These are phyloP conservation scores for Didymella arachidicola DNA, from an alignment of 2,329 filamentous ascomycete species.

Conservation along the genomic window DNA sequence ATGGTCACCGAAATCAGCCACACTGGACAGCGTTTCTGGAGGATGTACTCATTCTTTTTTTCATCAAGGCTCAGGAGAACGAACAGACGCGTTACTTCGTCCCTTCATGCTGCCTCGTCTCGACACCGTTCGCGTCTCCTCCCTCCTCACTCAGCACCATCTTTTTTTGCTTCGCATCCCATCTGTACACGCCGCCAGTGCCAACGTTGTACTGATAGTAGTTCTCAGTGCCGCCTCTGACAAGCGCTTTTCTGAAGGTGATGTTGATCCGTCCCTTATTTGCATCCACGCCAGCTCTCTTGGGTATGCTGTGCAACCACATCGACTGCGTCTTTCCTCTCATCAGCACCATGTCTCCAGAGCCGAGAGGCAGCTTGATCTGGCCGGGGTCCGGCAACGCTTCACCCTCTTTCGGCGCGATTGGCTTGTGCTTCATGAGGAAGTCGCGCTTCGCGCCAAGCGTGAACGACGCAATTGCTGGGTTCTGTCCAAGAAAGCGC, in stretches of 20 bases:
- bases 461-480: constrained; percentile 77
- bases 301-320: constrained; percentile 82
- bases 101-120: neutral
- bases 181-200: constrained; percentile 70
- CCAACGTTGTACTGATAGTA: constrained; percentile 88
- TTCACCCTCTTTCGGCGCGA: constrained; percentile 47
- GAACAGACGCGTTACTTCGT: neutral
- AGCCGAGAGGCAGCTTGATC: constrained; percentile 64
- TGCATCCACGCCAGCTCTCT: constrained; percentile 69
- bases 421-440: constrained; percentile 78
- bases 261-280: constrained; percentile 74
- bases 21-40: neutral
- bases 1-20: neutral
- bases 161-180: constrained; percentile 65
- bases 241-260: constrained; percentile 75
- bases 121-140: constrained; percentile 5
- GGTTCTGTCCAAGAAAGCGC: constrained; percentile 72
- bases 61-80: neutral
- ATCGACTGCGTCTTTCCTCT: constrained; percentile 72
- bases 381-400: constrained; percentile 51
- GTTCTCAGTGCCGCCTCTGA: constrained; percentile 78
- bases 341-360: constrained; percentile 84
- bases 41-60: no score
- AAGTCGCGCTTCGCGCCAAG: constrained; percentile 78
- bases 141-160: constrained; percentile 53